These are phyloP conservation scores for Excoecaria cochinchinensis DNA, from an alignment of 345 rosid genomes.

Conservation along the genomic window DNA sequence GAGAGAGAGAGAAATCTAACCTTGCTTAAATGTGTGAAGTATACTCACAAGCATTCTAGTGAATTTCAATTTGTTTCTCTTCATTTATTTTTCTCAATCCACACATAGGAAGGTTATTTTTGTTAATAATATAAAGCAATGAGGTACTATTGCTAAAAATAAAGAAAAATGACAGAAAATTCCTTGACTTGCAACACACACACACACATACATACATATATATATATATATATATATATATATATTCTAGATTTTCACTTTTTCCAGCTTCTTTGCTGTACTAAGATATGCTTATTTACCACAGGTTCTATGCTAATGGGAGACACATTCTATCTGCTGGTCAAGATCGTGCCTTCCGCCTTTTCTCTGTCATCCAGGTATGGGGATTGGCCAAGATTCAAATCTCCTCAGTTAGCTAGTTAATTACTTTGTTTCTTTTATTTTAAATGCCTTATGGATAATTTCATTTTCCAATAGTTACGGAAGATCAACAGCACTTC, in stretches of 20 bases:
- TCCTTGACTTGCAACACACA: too few relatives aligned
- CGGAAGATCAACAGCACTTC: background rate
- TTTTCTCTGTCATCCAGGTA: slow-evolving; percentile 91
- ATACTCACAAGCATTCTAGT: too few relatives aligned
- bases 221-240: too few relatives aligned
- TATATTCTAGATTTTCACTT: background rate
- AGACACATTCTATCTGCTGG: slow-evolving; percentile 97
- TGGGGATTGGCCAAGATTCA: background rate
- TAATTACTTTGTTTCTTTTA: background rate
- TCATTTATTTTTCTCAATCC: too few relatives aligned
- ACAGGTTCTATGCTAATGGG: slow-evolving; percentile 97
- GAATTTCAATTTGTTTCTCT: too few relatives aligned
- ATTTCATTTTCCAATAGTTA: background rate
- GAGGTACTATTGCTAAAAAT: too few relatives aligned
- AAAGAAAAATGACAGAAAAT: too few relatives aligned
- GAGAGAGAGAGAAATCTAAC: too few relatives aligned
- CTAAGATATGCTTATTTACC: slow-evolving; percentile 7
- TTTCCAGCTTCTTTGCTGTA: background rate
- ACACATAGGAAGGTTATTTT: too few relatives aligned
- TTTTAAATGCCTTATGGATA: background rate
- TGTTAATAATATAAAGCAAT: too few relatives aligned
- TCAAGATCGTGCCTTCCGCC: slow-evolving; percentile 94
- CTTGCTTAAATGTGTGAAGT: too few relatives aligned
- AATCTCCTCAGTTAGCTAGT: background rate
- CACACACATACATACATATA: too few relatives aligned